Percentiles rank a stretch among this genome's conserved stretches.
phyloP scores from a whole-genome alignment of 257 asterid species.

The Nicotiana paniculata region DNA sequence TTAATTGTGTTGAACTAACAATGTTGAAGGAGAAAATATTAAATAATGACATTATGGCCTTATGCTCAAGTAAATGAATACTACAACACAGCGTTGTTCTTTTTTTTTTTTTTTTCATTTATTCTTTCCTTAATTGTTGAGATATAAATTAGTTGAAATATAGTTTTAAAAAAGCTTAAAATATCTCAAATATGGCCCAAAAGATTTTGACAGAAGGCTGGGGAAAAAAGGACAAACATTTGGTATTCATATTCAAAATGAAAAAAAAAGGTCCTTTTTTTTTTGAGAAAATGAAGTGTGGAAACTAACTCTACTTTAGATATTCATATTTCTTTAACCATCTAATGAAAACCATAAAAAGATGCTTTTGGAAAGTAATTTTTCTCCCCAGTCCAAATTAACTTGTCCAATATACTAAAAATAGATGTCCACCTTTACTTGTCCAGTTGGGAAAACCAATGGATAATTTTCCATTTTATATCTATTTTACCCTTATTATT shows the following conservation, averaged over 20 bases:
- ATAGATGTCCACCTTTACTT: too few species aligned
- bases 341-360: too few species aligned
- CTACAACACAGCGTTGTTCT: background rate
- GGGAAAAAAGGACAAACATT: background rate
- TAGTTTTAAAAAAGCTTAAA: background rate
- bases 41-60: background rate
- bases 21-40: background rate
- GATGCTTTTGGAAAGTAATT: too few species aligned
- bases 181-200: background rate
- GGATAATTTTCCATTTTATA: too few species aligned
- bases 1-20: background rate
- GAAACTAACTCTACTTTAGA: too few species aligned
- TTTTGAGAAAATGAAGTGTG: too few species aligned
- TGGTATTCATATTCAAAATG: background rate
- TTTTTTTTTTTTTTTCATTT: background rate
- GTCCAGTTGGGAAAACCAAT: too few species aligned
- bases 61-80: background rate
- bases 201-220: background rate
- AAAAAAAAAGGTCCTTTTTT: too few species aligned
- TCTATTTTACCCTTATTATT: too few species aligned
- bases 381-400: too few species aligned
- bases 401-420: too few species aligned
- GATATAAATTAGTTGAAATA: background rate
- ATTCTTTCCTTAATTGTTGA: background rate
- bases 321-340: too few species aligned